Conservation (phyloP, 2,329 filamentous ascomycete genomes). For the Davidsoniella australis region DNA sequence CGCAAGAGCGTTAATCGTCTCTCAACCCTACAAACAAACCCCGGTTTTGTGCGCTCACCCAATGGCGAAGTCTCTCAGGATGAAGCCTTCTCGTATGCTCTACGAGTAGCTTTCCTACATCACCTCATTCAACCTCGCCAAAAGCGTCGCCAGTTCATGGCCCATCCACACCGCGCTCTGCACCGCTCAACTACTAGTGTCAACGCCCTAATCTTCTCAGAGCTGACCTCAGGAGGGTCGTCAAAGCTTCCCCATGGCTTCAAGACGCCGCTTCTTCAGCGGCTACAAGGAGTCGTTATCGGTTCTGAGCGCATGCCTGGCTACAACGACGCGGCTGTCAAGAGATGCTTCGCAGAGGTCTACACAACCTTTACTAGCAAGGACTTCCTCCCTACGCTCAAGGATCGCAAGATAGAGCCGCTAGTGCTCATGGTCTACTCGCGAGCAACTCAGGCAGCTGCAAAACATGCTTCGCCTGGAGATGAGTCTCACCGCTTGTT, state of each 20-base stretch:
- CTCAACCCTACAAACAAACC: conserved; percentile 13
- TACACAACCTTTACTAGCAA: conserved; percentile 84
- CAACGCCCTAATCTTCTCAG: conserved; percentile 15
- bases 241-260: conserved; percentile 43
- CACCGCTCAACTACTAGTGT: conserved; percentile 53
- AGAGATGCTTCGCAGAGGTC: conserved; percentile 86
- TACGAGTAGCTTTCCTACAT: conserved; percentile 78
- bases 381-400: conserved; percentile 76
- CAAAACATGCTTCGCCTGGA: conserved; percentile 55
- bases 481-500: conserved; percentile 85
- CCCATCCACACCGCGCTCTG: conserved; percentile 31
- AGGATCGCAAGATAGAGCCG: conserved; percentile 83
- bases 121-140: conserved; percentile 84
- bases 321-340: conserved; percentile 78
- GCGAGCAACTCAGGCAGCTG: conserved; percentile 68
- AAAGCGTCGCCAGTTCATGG: conserved; percentile 75
- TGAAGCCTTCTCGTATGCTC: conserved; percentile 80
- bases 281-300: conserved; percentile 63
- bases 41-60: conserved; percentile 13
- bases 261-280: conserved; percentile 40
- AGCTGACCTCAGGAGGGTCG: conserved; percentile 16
- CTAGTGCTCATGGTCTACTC: conserved; percentile 93
- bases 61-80: conserved; percentile 41
- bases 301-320: conserved; percentile 73
- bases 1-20: conserved; percentile 13